Percentiles rank a stretch among this genome's conserved stretches.
Conservation (phyloP, 768 basidiomycete species). For the Tricholoma terreum region DNA sequence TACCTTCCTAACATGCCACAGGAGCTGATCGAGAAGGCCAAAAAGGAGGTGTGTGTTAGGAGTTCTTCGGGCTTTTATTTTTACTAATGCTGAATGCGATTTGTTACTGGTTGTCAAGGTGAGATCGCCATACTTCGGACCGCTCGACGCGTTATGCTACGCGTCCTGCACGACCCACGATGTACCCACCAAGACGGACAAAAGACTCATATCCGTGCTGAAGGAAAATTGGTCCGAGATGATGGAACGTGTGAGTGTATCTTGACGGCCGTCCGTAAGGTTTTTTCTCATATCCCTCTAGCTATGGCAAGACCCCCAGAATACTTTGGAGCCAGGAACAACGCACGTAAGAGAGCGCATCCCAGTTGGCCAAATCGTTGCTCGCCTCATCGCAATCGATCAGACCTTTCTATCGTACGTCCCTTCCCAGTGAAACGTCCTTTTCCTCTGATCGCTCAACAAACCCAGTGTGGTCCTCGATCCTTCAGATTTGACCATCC, state of each 20-base stretch:
- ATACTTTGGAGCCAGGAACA: slow-evolving; percentile 1
- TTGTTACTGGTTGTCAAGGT: not conserved
- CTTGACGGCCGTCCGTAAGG: not conserved
- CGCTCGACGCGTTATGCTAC: slow-evolving; percentile 7
- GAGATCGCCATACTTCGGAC: slow-evolving; percentile 6
- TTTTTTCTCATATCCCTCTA: not conserved
- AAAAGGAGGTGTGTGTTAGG: slow-evolving; percentile 2
- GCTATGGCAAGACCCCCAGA: slow-evolving; percentile 9
- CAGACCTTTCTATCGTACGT: slow-evolving; percentile 4
- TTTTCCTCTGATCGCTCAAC: no score
- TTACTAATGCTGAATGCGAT: not conserved
- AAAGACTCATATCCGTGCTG: slow-evolving; percentile 2
- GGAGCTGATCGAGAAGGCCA: slow-evolving; percentile 5
- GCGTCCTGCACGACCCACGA: not conserved
- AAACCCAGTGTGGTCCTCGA: not conserved
- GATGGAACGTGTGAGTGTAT: slow-evolving; percentile 10
- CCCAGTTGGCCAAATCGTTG: slow-evolving; percentile 4
- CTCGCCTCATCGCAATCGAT: slow-evolving; percentile 2
- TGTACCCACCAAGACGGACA: slow-evolving; percentile 2
- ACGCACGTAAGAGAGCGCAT: slow-evolving; percentile 9
- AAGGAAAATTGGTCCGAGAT: slow-evolving; percentile 8
- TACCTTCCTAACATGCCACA: slow-evolving; percentile 3
- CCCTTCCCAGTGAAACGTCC: no score
- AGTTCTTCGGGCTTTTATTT: not conserved
- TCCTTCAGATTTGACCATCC: slow-evolving; percentile 5